These are phyloP conservation scores for Stentor coeruleus DNA, from an alignment of 73 alveolate genomes.

Conservation along the genomic window DNA sequence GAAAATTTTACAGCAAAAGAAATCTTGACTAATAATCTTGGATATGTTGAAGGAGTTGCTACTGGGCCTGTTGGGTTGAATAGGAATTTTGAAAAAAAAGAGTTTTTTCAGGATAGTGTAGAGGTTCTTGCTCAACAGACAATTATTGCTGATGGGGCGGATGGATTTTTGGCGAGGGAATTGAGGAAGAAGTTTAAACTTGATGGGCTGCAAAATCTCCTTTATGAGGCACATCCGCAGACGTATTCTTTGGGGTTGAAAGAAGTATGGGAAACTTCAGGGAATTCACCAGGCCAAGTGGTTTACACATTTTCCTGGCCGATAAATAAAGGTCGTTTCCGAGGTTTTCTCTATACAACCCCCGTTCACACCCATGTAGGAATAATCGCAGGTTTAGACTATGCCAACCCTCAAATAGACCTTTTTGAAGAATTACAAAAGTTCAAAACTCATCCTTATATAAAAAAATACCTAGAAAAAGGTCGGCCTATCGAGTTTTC, in stretches of 20 bases:
- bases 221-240: constrained; percentile 35
- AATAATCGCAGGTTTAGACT: constrained; percentile 76
- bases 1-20: constrained; percentile 60
- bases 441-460: constrained; percentile 60
- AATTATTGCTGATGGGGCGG: constrained; percentile 76
- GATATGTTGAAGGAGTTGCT: constrained; percentile 75
- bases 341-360: constrained; percentile 72
- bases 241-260: constrained; percentile 75
- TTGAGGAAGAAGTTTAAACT: constrained; percentile 54
- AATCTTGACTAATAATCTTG: constrained; percentile 48
- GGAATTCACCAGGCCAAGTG: constrained; percentile 54
- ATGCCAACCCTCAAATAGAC: constrained; percentile 71
- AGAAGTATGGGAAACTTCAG: constrained; percentile 77
- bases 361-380: constrained; percentile 64
- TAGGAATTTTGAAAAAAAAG: constrained; percentile 57
- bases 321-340: constrained; percentile 58
- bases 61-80: constrained; percentile 82
- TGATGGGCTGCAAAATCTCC: constrained; percentile 6
- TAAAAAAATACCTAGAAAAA: constrained; percentile 30
- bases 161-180: constrained; percentile 71
- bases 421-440: constrained; percentile 72
- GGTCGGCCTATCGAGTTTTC: constrained; percentile 80
- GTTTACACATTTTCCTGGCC: constrained; percentile 87
- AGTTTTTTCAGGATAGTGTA: constrained; percentile 38
- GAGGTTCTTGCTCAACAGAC: constrained; percentile 64